Conservation (phyloP, 108 stramenopile genomes). For the Nitzschia sp. region DNA sequence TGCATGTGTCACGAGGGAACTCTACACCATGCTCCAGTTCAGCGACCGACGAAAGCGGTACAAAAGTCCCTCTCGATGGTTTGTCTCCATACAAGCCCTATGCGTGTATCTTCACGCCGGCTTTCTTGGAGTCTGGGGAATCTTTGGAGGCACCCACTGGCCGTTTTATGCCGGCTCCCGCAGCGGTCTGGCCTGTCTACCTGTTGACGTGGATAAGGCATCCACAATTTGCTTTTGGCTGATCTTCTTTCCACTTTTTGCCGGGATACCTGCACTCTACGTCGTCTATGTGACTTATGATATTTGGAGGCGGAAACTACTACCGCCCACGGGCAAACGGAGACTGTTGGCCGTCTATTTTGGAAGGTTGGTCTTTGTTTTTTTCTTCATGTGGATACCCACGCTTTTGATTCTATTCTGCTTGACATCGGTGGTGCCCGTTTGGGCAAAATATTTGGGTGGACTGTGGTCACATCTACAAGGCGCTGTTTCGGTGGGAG, state of each 20-base stretch:
- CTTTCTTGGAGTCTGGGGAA: not conserved
- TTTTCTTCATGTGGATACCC: slow-evolving; percentile 28
- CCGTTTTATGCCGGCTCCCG: not conserved
- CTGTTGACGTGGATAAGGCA: not conserved
- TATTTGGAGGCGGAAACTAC: slow-evolving; percentile 1
- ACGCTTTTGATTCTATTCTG: not conserved
- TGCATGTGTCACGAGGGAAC: not conserved
- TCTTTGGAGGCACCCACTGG: not conserved
- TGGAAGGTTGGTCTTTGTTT: not conserved
- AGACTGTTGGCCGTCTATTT: slow-evolving; percentile 13
- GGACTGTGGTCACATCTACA: not conserved
- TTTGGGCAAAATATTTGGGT: not conserved
- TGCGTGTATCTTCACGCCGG: not conserved
- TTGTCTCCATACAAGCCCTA: not conserved
- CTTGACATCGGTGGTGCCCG: not conserved
- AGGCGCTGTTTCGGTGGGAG: not conserved
- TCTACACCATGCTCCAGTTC: not conserved
- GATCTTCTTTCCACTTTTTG: slow-evolving; percentile 11
- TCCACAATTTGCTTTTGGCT: slow-evolving; percentile 8
- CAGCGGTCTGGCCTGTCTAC: slow-evolving; percentile 14
- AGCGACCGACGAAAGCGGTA: slow-evolving; percentile 5
- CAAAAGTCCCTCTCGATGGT: not conserved
- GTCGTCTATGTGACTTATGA: not conserved
- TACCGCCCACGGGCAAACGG: slow-evolving; percentile 11
- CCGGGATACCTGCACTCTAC: slow-evolving; percentile 1